Evolutionary conservation across 1,139 yeast species (phyloP), one percentile per base, ranked within the genome.

Genomic region (Groenewaldozyma sp.): DNA sequence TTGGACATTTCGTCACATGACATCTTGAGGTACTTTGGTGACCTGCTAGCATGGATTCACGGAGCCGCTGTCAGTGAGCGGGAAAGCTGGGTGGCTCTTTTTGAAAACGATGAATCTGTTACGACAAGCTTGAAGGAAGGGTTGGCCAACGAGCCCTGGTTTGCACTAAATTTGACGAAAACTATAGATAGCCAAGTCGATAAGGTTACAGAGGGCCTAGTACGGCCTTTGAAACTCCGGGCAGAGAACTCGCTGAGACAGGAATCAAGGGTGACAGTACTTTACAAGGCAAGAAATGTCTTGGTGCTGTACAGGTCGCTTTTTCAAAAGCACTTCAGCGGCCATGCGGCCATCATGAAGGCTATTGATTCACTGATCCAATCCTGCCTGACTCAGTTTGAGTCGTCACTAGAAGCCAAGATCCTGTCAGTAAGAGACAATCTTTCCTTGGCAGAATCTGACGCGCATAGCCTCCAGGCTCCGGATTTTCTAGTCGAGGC

Each of bases 1-100:
- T 66, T 84, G 18, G 71, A 74, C 35, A 63, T 80, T 37, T 73
- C 80, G 9, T 80, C 88, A 0, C 83, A 81, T 56, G 96, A 91
- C 58, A 84, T 95, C 1, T 66, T 77, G 16, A 68, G 95, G 43
- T 87, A 78, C 50, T 70, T 84, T 16, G 95, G 97, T 21, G 97
- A 87, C 57, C 71, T 91, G 24, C 64, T 91, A 35, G 98, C 98
- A 0, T 83, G 84, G 64, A 71, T 88, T 11, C 97, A 93, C 55
- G 75, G 93, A 0, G 72, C 86, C n/a, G 78, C 88, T 27, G 94
- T 87, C 3, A 83, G 84, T 58, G 98, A 93, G 58, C 71, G 77
- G 28, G 98, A 93, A 55, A 70, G 81, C 28, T 70, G 91, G 13
- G 70, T 71, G 5, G 70, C 72, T 9, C 54, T 80, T 40, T 70